Base-by-base conservation (phyloP, 2,329 filamentous ascomycete species). In the Talaromyces sp. region DNA sequence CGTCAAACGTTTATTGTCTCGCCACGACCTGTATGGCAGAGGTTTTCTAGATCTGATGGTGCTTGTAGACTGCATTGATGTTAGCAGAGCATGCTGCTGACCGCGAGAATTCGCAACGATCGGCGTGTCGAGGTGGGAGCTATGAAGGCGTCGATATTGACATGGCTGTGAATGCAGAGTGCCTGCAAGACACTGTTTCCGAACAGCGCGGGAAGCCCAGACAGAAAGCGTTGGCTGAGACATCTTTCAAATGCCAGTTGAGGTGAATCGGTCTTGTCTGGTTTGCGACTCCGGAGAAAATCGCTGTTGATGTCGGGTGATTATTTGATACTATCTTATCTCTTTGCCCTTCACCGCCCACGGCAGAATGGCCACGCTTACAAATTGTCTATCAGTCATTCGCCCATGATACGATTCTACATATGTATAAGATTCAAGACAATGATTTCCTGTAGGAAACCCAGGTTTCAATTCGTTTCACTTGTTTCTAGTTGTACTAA, bases 1-100 rank as follows among this genome's bases (percentile, higher is more conserved):
- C 61, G 80, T 74, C 17, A 65, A 63, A 38, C 65, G 43, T 17
- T 50, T 19, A 12, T 50, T 27, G 17, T n/a, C 17, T n/a, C 12
- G 27, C 48, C 12, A 52, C 5, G 48, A 10, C 3, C 10, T 17
- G 3, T 29, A 10, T 10, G 48, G 14, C 48, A 29, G 24, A 9
- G 24, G 6, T 0, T 7, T n/a, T 31, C 8, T 17, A 10, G 6
- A 27, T 27, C 26, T 17, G 6, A 2, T 52, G 24, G 12, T 29
- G 21, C 6, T 26, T 52, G 19, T 19, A 29, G 14, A 52, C 48
- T 29, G 48, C 7, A 11, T 52, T n/a, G 24, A 52, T 14, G 48
- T 29, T n/a, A 14, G 26, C 24, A 29, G 14, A n/a, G 26, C 17
- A 17, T 26, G 24, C 14, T 29, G 48, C 26, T 12, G 43, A 17